A percentile compares a stretch with the other conserved stretches of the same genome.
phyloP scores from a whole-genome alignment of 75 land plant species.

The Pinus tabuliformis region DNA sequence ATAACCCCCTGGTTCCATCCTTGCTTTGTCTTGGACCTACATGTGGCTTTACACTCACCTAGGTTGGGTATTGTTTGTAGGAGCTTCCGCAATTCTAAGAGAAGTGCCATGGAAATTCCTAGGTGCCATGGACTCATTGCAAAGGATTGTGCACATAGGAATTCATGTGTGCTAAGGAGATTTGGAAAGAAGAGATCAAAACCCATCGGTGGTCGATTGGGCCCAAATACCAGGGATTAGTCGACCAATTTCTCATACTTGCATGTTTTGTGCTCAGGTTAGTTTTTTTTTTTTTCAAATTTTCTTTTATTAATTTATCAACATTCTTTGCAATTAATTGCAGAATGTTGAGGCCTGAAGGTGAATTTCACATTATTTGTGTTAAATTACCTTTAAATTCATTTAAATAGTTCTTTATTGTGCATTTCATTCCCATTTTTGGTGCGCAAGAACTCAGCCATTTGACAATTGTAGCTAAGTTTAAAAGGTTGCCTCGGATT shows the following conservation, averaged over 20 bases:
- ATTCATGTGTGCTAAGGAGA: neutral
- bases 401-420: too few relatives aligned
- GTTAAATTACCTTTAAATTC: neutral
- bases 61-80: neutral
- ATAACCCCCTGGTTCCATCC: constrained; percentile 5
- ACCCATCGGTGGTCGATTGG: neutral
- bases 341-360: neutral
- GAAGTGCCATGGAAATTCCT: neutral
- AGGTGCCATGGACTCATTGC: constrained; percentile 2
- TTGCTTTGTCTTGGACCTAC: neutral
- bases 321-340: neutral
- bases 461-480: neutral
- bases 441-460: neutral
- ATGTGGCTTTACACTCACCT: neutral
- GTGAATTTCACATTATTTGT: neutral
- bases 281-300: neutral
- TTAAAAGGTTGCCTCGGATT: neutral
- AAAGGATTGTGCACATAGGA: neutral
- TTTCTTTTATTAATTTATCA: too few relatives aligned
- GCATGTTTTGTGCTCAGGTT: neutral
- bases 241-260: neutral
- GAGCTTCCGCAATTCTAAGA: neutral
- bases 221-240: neutral
- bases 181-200: constrained; percentile 1
- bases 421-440: neutral